Evolutionary conservation across 1,284 basidiomycete species (phyloP), one percentile per base, ranked within the genome.

Genomic region (Ganoderma sp.): DNA sequence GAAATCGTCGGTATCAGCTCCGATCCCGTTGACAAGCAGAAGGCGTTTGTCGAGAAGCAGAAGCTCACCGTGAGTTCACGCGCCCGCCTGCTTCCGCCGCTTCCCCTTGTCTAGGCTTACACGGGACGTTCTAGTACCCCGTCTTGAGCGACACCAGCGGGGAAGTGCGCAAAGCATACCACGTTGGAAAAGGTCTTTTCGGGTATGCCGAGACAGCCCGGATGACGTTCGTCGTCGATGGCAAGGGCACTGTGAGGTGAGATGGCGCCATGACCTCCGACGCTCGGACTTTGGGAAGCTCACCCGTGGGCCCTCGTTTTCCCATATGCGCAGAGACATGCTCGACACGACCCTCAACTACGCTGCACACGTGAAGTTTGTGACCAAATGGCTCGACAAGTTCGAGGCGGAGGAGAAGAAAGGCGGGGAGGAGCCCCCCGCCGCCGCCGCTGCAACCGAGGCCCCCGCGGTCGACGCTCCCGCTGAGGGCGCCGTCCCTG

Each of bases 141-240:
- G 84, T 95, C 22, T 78, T 95, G 72, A 93, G 90, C 72, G 93
- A 95, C 73, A 75, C 79, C 22, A 83, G 88, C 22, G 88, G 88
- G 39, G 82, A 84, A 66, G 89, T 85, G 14, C 83, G 88, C 68
- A 88, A 88, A 74, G 83, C 85, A 2, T 95, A 91, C 75, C 78
- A 83, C 9, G 84, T 93, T 39, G 87, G 86, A 9, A 89, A 85
- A 74, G 87, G 87, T 1, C 75, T 94, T 68, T 77, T 93, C 37
- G 93, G 93, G 15, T 73, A 94, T 37, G 80, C 81, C 0, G 83
- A 87, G 65, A 71, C 69, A 70, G 89, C 90, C 5, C 85, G 93
- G 28, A 84, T 88, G 32, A 95, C 93, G 0, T 90, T 93, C 76
- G 83, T 94, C 73, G 88, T 95, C 66, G 91, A 93, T 76, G 82